Evolutionary conservation across 164 flowering plant genomes (phyloP), one percentile per base, ranked within the genome.

Genomic region (Annona squamosa): DNA sequence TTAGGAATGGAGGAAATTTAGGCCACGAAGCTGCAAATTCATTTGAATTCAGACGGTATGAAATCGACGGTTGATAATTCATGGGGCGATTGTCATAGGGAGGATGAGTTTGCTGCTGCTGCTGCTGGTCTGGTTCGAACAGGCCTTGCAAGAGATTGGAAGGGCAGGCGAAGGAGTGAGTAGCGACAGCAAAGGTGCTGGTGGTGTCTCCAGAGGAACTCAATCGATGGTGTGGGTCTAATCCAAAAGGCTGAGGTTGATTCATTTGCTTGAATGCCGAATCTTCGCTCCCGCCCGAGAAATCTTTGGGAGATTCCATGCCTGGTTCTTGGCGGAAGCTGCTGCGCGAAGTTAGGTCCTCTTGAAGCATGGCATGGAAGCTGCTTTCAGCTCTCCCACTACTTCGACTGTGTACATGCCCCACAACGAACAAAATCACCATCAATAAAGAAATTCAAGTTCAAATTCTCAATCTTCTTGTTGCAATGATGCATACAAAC

Each of bases 1-100:
- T 80, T 26, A 83, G 65, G 48, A 89, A 90, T 57, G 83, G 90
- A 75, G 91, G 85, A 62, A 84, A 77, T 73, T 86, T 87, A 37
- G 85, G 72, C 86, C 84, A 83, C 48, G 87, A 71, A 61, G 84
- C 71, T 57, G 79, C 67, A 0, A 81, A 13, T 12, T 81, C 85
- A 46, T 79, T 77, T 0, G 78, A 17, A 70, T 76, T 80, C 77
- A 79, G 43, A 10, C 79, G 83, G 46, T 84, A 83, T 46, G 43
- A 81, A 4, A 73, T 13, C 0, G 77, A 68, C 56, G 82, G 77
- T 1, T 83, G 47, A 66, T 78, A 73, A 75, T 77, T 83, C 72
- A 74, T 68, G 0, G 79, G 3, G 18, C 57, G 77, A 9, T 72
- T 76, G 2, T 81, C 84, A 72, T 65, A 76, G 52, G 71, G 5